Percentiles rank a stretch among this genome's conserved stretches.
These are phyloP conservation scores for Fragilariopsis cylindrus DNA, from an alignment of 108 stramenopile genomes.

Conservation along the genomic window DNA sequence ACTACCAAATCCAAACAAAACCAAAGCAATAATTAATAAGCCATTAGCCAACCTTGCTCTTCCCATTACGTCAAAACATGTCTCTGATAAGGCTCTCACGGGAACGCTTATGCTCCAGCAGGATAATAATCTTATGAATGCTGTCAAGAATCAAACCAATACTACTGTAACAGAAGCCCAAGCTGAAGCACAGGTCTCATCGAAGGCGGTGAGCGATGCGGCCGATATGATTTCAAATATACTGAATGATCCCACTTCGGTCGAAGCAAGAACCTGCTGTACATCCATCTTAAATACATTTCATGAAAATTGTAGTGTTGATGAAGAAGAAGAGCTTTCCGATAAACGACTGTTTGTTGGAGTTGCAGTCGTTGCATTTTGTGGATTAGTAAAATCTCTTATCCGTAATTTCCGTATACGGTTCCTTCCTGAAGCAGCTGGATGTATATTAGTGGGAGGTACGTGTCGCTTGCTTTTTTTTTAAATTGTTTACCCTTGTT, in stretches of 20 bases:
- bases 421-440: slow-evolving; percentile 85
- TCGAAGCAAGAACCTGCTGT: slow-evolving; percentile 84
- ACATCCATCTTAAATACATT: slow-evolving; percentile 84
- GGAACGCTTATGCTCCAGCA: slow-evolving; percentile 69
- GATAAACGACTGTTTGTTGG: slow-evolving; percentile 74
- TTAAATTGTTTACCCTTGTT: not conserved
- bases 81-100: slow-evolving; percentile 56
- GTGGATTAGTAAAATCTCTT: slow-evolving; percentile 84
- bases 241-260: slow-evolving; percentile 72
- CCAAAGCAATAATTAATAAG: slow-evolving; percentile 24
- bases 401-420: slow-evolving; percentile 84
- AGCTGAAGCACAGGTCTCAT: slow-evolving; percentile 34
- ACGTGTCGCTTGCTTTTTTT: slow-evolving; percentile 9
- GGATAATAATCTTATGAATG: slow-evolving; percentile 25
- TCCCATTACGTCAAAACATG: slow-evolving; percentile 56
- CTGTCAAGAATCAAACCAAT: slow-evolving; percentile 5
- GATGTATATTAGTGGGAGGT: slow-evolving; percentile 84
- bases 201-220: slow-evolving; percentile 15
- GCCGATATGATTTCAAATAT: slow-evolving; percentile 25
- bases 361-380: slow-evolving; percentile 81
- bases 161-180: slow-evolving; percentile 38
- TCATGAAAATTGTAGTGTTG: slow-evolving; percentile 83
- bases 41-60: slow-evolving; percentile 53
- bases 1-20: not conserved
- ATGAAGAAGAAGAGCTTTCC: slow-evolving; percentile 75